Percentiles rank a stretch among this genome's conserved stretches.
Evolutionary conservation across 2,329 filamentous ascomycete species (phyloP).

Genomic region (Microsporum ferrugineum): DNA sequence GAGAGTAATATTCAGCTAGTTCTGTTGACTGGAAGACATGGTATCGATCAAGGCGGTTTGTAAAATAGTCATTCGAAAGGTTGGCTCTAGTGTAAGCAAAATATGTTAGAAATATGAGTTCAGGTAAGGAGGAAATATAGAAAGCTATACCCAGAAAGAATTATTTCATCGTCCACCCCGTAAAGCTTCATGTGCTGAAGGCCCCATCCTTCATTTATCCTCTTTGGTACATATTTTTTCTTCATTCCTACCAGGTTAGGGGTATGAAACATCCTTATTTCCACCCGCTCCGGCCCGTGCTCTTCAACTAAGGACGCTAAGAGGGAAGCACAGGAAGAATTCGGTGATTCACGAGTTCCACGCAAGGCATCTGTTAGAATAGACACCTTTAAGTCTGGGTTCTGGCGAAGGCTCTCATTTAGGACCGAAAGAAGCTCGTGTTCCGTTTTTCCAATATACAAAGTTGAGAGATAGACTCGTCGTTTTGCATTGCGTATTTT

Average conservation of each 20-base stretch:
- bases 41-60: conserved; percentile 87
- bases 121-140: not conserved
- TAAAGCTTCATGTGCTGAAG: conserved; percentile 99
- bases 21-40: conserved; percentile 74
- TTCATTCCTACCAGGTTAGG: conserved; percentile 81
- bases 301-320: conserved; percentile 72
- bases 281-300: conserved; percentile 73
- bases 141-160: conserved; percentile 64
- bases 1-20: conserved; percentile 70
- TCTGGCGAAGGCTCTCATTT: conserved; percentile 59
- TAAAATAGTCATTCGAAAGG: conserved; percentile 87
- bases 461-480: conserved; percentile 82
- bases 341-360: conserved; percentile 79
- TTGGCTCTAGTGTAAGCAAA: conserved; percentile 51
- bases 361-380: conserved; percentile 85
- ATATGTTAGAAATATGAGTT: conserved; percentile 7
- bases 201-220: conserved; percentile 97
- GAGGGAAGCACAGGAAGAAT: conserved; percentile 77
- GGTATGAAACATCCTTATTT: conserved; percentile 96
- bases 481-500: conserved; percentile 71
- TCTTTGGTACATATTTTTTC: conserved; percentile 71
- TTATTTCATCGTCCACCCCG: conserved; percentile 86
- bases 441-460: conserved; percentile 93
- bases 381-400: conserved; percentile 67
- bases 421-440: conserved; percentile 74